Percentiles rank a stretch among this genome's conserved stretches.
These are phyloP conservation scores for Volvox africanus DNA, from an alignment of 139 green algal species.

Conservation along the genomic window DNA sequence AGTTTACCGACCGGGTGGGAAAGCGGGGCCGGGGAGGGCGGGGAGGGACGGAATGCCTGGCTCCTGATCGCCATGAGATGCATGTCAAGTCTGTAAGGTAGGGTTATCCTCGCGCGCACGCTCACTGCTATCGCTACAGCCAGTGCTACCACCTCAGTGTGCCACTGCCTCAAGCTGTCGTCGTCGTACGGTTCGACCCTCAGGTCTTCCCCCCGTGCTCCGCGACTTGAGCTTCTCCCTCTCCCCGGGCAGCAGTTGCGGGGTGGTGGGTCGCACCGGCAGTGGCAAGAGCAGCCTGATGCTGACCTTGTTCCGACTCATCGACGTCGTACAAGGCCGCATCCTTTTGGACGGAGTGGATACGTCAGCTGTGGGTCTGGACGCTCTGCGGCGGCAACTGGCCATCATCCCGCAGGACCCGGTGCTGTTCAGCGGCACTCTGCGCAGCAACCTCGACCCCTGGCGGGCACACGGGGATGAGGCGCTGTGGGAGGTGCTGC, in stretches of 20 bases:
- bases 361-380: constrained; percentile 72
- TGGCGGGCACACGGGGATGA: constrained; percentile 70
- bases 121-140: too few species aligned
- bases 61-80: too few species aligned
- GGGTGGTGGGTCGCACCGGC: constrained; percentile 85
- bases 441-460: constrained; percentile 89
- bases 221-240: constrained; percentile 76
- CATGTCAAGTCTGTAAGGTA: too few species aligned
- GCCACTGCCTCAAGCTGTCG: too few species aligned
- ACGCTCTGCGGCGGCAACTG: constrained; percentile 80
- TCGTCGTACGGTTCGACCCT: too few species aligned
- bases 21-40: not conserved
- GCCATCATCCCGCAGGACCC: constrained; percentile 90
- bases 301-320: constrained; percentile 88
- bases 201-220: constrained; percentile 80
- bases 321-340: constrained; percentile 74
- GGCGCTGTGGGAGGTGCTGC: constrained; percentile 80
- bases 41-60: too few species aligned
- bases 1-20: constrained; percentile 26
- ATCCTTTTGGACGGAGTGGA: constrained; percentile 86
- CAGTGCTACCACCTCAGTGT: too few species aligned
- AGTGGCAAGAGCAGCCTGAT: constrained; percentile 86
- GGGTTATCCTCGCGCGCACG: too few species aligned
- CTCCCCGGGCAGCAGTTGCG: constrained; percentile 64
- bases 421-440: constrained; percentile 85